Base-by-base conservation (phyloP, 371 early-diverging fungal species). In the Vittaforma corneae region DNA sequence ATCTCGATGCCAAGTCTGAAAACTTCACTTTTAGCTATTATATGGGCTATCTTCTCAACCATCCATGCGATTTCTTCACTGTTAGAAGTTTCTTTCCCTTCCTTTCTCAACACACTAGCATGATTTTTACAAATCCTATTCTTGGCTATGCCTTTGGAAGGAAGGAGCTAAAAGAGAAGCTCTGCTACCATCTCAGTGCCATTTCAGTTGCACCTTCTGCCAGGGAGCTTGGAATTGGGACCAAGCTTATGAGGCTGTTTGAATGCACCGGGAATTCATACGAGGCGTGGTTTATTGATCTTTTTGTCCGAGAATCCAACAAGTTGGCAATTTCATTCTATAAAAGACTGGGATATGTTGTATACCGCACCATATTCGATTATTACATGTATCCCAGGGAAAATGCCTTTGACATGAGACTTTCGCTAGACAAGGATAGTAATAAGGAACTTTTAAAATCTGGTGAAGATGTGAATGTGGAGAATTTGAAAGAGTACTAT, bases 291-390 rank as follows among this genome's bases (percentile, higher is more conserved):
- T 95, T 93, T 82, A 90, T 91, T 5, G 93, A 97, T 81, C 80
- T 97, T 40, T 97, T 93, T 80, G 98, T 96, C 1, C 82, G 97
- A 24, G 81, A 80, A n/a, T 88, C 89, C 16, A 97, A 97, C 77
- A 75, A 81, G 22, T 86, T 87, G n/a, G 98, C 97, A 0, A 86
- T 95, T 24, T 79, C 80, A 33, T 93, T 97, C 89, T 97, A 97
- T 74, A 85, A 86, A 56, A 84, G 83, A 69, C 82, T 92, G 59
- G 95, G 93, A 6, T 97, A 95, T 77, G 82, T 84, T 0, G 85
- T 90, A 24, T 94, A 92, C 79, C 76, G 94, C 45, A 81, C 85
- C 33, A 90, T 97, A 18, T 73, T 85, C 29, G 85, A 84, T 18
- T 97, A 96, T 80, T 96, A 96, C 78, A 63, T 81, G 29, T 51